Conservation (phyloP, 225 moss, liverwort and hornwort species). For the Physcomitrellopsis africana region DNA sequence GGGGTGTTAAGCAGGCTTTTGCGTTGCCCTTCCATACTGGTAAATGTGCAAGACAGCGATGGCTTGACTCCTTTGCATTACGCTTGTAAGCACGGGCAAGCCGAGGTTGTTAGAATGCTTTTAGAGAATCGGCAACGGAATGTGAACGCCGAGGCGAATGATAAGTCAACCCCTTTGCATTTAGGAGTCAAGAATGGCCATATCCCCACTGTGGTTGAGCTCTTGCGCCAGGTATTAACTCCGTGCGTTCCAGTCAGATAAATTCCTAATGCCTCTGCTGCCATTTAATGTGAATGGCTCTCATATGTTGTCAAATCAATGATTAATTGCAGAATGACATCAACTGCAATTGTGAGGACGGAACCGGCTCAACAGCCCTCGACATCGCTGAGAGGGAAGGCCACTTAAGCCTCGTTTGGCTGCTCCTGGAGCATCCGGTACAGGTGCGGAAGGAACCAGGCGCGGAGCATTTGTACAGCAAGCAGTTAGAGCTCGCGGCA, state of each 20-base stretch:
- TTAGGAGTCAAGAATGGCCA: conserved; percentile 52
- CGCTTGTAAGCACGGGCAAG: conserved; percentile 39
- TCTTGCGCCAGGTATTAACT: conserved; percentile 51
- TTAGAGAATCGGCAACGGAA: conserved; percentile 34
- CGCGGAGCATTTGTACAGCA: conserved; percentile 54
- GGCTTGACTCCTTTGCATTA: conserved; percentile 55
- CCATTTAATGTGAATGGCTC: no score
- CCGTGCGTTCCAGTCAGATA: no score
- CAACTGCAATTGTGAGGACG: conserved; percentile 56
- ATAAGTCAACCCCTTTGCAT: conserved; percentile 53
- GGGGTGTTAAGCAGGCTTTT: conserved; percentile 34
- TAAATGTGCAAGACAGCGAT: conserved; percentile 42
- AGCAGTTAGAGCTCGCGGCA: conserved; percentile 51
- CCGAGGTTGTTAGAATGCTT: conserved; percentile 41
- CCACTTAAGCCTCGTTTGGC: conserved; percentile 45
- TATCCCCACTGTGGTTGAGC: conserved; percentile 45
- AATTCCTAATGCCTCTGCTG: no score
- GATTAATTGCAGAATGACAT: conserved; percentile 36
- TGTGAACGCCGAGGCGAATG: conserved; percentile 40
- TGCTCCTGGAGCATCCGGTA: conserved; percentile 50
- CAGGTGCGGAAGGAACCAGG: conserved; percentile 45
- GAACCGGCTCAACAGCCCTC: conserved; percentile 41
- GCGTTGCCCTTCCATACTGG: conserved; percentile 27
- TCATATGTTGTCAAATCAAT: no score
- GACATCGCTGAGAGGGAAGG: conserved; percentile 53